These are phyloP conservation scores for Colletotrichum sp. DNA, from an alignment of 2,329 filamentous ascomycete species.

Conservation along the genomic window DNA sequence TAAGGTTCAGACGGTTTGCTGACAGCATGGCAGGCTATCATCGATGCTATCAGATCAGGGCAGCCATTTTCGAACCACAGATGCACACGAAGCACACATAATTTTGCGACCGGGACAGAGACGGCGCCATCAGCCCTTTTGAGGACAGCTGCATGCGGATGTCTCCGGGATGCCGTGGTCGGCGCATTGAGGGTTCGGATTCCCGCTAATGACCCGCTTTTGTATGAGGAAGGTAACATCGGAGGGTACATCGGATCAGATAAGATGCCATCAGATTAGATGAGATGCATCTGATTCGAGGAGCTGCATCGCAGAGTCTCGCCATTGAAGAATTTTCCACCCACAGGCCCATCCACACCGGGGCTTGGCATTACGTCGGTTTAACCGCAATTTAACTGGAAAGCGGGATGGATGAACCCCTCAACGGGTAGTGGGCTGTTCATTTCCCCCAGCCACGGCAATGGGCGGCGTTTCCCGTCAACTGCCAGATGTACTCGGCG, in stretches of 20 bases:
- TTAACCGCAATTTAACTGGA: background rate
- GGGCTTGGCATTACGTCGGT: slow-evolving; percentile 4
- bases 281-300: background rate
- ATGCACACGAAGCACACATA: background rate
- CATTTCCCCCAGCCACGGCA: background rate
- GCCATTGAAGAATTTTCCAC: background rate
- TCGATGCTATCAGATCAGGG: background rate
- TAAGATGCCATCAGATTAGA: slow-evolving; percentile 19
- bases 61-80: background rate
- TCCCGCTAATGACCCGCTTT: background rate
- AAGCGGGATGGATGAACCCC: background rate
- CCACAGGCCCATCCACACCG: background rate
- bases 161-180: background rate
- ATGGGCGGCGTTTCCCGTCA: background rate
- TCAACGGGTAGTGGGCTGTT: background rate
- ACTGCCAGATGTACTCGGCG: background rate
- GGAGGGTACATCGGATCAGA: slow-evolving; percentile 5
- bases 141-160: background rate
- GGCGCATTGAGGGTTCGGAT: background rate
- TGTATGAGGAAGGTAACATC: background rate
- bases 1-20: background rate
- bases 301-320: background rate
- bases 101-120: background rate
- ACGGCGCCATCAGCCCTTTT: background rate
- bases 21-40: background rate